These are phyloP conservation scores for Chiua virens DNA, from an alignment of 768 basidiomycete genomes.

Conservation along the genomic window DNA sequence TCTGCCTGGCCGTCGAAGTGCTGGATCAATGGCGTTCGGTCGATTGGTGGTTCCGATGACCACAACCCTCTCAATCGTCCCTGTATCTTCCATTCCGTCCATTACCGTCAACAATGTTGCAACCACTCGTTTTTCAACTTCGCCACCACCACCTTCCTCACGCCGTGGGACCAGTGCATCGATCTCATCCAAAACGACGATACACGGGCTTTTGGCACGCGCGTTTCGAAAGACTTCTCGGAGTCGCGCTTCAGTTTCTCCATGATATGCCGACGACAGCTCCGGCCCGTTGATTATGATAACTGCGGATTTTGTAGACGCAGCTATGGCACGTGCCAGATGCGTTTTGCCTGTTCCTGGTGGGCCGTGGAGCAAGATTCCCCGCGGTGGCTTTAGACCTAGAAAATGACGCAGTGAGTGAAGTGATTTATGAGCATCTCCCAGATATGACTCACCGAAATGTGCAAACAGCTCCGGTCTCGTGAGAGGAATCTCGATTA, in stretches of 20 bases:
- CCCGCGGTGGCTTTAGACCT: slow-evolving; percentile 95
- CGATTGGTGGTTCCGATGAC: slow-evolving; percentile 96
- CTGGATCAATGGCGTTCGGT: slow-evolving; percentile 94
- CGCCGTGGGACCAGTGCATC: slow-evolving; percentile 91
- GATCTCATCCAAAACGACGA: slow-evolving; percentile 94
- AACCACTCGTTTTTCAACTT: slow-evolving; percentile 95
- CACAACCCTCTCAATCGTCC: slow-evolving; percentile 62
- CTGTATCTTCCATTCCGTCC: slow-evolving; percentile 76
- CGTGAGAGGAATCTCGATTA: slow-evolving; percentile 83
- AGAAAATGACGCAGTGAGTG: slow-evolving; percentile 1
- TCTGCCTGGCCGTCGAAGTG: slow-evolving; percentile 82
- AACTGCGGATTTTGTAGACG: slow-evolving; percentile 83
- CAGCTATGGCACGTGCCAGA: slow-evolving; percentile 90
- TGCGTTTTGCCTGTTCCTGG: slow-evolving; percentile 99
- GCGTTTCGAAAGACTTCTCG: slow-evolving; percentile 91
- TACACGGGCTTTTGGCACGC: slow-evolving; percentile 77
- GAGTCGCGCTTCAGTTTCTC: slow-evolving; percentile 91
- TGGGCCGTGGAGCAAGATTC: slow-evolving; percentile 91
- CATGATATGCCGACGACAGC: slow-evolving; percentile 92
- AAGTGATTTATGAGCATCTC: slow-evolving; percentile 16
- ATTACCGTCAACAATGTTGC: slow-evolving; percentile 92
- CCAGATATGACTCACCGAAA: slow-evolving; percentile 51
- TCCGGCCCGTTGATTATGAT: slow-evolving; percentile 95
- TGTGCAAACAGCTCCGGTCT: slow-evolving; percentile 79
- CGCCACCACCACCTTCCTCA: slow-evolving; percentile 88